Conservation (phyloP, 192 early-diverging fungal species). For the Anaeromyces robustus region DNA sequence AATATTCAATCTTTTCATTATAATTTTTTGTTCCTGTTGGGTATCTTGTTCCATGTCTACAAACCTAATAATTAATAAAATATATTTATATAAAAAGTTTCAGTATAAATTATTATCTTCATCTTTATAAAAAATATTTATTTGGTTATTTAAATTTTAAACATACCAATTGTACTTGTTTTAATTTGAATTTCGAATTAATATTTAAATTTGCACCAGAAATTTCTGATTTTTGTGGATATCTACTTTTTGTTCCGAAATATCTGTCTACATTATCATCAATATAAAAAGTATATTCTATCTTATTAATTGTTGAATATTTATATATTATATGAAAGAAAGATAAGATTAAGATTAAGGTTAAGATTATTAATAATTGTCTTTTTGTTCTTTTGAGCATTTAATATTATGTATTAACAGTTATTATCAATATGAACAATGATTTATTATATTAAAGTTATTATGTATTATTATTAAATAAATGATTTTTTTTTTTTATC, state of each 20-base stretch:
- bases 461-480: too few species aligned
- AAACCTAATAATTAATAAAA: not conserved
- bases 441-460: too few species aligned
- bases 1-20: not conserved
- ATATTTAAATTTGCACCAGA: not conserved
- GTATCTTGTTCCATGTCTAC: not conserved
- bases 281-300: not conserved
- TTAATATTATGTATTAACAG: not conserved
- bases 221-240: not conserved
- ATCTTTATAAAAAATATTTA: too few species aligned
- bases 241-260: not conserved
- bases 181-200: not conserved
- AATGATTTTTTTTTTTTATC: too few species aligned
- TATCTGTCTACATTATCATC: not conserved
- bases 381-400: not conserved
- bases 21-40: not conserved
- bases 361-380: not conserved
- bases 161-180: not conserved
- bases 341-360: not conserved
- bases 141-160: too few species aligned
- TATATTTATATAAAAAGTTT: too few species aligned
- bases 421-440: too few species aligned
- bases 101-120: too few species aligned
- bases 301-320: not conserved
- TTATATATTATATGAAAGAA: not conserved